A percentile compares a stretch with the other conserved stretches of the same genome.
Evolutionary conservation across 2,329 filamentous ascomycete genomes (phyloP).

Genomic region (Pestalotiopsis sp.): DNA sequence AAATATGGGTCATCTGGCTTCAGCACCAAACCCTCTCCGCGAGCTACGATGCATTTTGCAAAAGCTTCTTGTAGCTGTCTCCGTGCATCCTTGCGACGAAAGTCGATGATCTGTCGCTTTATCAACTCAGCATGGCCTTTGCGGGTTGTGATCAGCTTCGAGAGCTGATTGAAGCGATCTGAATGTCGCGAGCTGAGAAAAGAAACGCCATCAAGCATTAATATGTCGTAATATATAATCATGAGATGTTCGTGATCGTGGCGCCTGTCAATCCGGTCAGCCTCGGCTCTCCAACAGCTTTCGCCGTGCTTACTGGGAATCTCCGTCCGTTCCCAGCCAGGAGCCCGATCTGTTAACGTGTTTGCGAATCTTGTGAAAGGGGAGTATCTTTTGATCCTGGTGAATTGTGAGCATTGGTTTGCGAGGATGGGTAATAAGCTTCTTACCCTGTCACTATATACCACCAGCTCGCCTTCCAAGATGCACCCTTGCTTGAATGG

Average conservation of each 20-base stretch:
- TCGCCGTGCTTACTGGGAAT: constrained; percentile 62
- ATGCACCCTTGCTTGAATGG: constrained; percentile 70
- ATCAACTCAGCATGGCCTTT: constrained; percentile 69
- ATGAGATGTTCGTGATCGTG: constrained; percentile 58
- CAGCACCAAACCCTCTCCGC: constrained; percentile 79
- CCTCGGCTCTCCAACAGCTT: not conserved
- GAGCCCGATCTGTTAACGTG: constrained; percentile 75
- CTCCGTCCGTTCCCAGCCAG: constrained; percentile 67
- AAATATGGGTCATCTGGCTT: constrained; percentile 85
- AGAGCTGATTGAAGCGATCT: constrained; percentile 62
- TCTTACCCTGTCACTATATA: constrained; percentile 68
- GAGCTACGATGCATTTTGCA: constrained; percentile 64
- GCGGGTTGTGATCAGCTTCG: constrained; percentile 51
- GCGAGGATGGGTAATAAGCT: not conserved
- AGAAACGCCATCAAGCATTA: constrained; percentile 57
- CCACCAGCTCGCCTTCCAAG: constrained; percentile 80
- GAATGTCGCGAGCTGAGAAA: constrained; percentile 56
- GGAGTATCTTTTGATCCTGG: constrained; percentile 63
- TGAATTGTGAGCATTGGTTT: not conserved
- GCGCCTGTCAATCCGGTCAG: constrained; percentile 38
- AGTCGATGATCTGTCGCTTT: constrained; percentile 69
- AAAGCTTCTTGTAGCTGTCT: constrained; percentile 66
- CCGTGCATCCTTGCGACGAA: constrained; percentile 54
- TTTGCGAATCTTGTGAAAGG: constrained; percentile 82
- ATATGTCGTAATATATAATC: constrained; percentile 63